These are phyloP conservation scores for Pleurotus tuber-regium DNA, from an alignment of 768 basidiomycete species.

Conservation along the genomic window DNA sequence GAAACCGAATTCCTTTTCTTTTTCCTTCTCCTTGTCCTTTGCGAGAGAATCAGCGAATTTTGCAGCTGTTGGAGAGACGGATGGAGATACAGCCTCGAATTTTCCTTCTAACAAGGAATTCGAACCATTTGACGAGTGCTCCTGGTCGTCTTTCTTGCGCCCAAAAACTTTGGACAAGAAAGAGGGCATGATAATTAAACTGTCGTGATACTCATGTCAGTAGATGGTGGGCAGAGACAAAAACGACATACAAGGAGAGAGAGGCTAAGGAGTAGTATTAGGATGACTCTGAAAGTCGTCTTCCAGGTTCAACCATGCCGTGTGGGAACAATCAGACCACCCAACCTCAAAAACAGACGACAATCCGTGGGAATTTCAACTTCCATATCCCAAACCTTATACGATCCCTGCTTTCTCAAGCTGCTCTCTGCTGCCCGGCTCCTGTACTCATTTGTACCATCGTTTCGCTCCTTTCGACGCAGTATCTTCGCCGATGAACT, in stretches of 20 bases:
- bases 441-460: too few species aligned
- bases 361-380: background rate
- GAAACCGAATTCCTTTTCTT: conserved; percentile 43
- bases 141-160: conserved; percentile 66
- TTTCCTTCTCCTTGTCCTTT: conserved; percentile 31
- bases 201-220: too few species aligned
- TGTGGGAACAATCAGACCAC: background rate
- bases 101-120: conserved; percentile 63
- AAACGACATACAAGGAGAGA: conserved; percentile 3
- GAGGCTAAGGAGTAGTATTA: too few species aligned
- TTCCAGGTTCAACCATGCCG: conserved; percentile 9
- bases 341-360: background rate
- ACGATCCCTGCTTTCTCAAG: too few species aligned
- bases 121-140: conserved; percentile 32
- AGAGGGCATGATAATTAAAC: conserved; percentile 53
- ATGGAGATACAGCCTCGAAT: conserved; percentile 67
- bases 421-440: too few species aligned
- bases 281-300: background rate
- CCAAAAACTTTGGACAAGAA: conserved; percentile 79
- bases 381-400: too few species aligned
- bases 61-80: conserved; percentile 35
- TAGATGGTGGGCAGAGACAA: conserved; percentile 1
- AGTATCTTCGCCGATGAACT: too few species aligned
- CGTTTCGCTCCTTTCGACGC: too few species aligned
- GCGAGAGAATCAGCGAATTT: conserved; percentile 36